phyloP scores from a whole-genome alignment of 495 filamentous ascomycete species.

The Bathelium albidoporum region DNA sequence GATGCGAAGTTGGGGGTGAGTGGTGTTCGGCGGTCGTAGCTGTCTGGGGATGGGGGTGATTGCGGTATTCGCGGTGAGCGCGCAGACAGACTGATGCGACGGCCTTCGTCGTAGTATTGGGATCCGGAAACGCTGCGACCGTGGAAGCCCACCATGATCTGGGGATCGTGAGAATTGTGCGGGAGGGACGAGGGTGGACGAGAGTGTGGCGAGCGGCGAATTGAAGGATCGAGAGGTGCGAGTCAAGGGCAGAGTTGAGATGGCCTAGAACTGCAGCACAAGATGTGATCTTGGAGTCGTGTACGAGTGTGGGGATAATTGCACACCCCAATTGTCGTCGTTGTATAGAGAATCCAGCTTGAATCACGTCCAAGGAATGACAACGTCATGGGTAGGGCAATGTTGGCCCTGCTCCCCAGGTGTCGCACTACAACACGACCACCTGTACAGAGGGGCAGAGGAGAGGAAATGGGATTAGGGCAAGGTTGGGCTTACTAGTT shows the following conservation, averaged over 20 bases:
- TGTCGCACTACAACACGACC: neutral
- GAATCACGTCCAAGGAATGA: neutral
- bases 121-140: slow-evolving; percentile 1
- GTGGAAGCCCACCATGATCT: slow-evolving; percentile 2
- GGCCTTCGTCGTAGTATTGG: neutral
- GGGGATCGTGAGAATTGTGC: neutral
- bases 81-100: neutral
- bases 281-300: neutral
- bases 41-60: neutral
- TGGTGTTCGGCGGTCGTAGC: neutral
- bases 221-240: neutral
- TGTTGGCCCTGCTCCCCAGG: neutral
- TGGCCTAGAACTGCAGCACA: neutral
- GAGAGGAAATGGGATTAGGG: neutral
- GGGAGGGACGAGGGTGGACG: neutral
- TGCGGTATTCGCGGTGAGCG: neutral
- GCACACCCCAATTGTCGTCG: neutral
- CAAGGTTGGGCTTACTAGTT: no score
- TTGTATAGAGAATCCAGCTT: neutral
- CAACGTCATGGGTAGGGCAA: neutral
- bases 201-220: neutral
- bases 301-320: neutral
- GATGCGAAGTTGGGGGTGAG: slow-evolving; percentile 5
- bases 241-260: neutral
- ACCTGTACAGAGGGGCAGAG: neutral